These are phyloP conservation scores for Zygoascus hellenicus DNA, from an alignment of 1,139 yeast species.

Conservation along the genomic window DNA sequence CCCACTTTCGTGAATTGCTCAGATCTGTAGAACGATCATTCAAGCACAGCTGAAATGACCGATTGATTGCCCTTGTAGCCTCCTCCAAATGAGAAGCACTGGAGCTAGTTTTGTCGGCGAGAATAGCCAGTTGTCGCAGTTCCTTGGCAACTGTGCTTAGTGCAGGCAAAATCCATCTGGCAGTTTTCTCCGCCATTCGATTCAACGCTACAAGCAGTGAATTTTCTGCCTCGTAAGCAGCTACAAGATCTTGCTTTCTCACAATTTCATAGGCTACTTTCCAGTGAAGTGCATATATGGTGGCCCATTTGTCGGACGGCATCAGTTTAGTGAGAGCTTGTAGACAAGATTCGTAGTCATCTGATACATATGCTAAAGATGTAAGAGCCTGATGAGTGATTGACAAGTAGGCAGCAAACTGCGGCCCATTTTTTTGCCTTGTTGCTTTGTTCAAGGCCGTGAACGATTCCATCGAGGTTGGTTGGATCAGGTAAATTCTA, in stretches of 20 bases:
- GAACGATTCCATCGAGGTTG: constrained; percentile 2
- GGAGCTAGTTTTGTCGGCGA: constrained; percentile 15
- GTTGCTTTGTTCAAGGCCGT: background rate
- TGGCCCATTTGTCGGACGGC: background rate
- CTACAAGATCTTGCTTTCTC: constrained; percentile 21
- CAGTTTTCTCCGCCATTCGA: constrained; percentile 56
- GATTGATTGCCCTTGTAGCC: constrained; percentile 51
- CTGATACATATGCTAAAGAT: constrained; percentile 1
- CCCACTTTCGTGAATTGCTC: constrained; percentile 49
- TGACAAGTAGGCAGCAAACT: constrained; percentile 5
- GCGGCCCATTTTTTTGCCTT: constrained; percentile 3
- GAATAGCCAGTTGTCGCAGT: constrained; percentile 40
- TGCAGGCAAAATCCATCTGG: constrained; percentile 63
- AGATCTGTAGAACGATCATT: constrained; percentile 65
- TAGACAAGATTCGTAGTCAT: background rate
- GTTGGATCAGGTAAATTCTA: too few relatives aligned
- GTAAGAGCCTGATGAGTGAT: constrained; percentile 1
- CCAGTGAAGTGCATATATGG: constrained; percentile 24
- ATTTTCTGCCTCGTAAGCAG: constrained; percentile 29
- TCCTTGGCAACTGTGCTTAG: constrained; percentile 52
- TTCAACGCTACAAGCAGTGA: constrained; percentile 33
- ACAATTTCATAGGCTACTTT: constrained; percentile 25
- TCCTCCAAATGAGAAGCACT: constrained; percentile 44
- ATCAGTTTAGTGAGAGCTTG: background rate
- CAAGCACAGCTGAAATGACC: constrained; percentile 69